Percentiles rank a stretch among this genome's conserved stretches.
Evolutionary conservation across 73 alveolate species (phyloP).

Genomic region (Paramecium caudatum): DNA sequence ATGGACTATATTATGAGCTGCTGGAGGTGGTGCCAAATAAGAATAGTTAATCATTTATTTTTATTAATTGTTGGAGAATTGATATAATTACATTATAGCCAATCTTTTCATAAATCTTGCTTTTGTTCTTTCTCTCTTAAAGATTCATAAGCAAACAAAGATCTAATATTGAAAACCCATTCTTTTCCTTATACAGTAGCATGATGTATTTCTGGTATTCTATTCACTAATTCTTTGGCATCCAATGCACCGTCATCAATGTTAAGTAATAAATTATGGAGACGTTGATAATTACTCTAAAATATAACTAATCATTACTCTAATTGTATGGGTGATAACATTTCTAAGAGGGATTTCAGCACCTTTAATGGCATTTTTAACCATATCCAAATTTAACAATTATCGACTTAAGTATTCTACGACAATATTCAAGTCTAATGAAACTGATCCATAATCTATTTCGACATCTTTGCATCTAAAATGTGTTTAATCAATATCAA

Average conservation of each 20-base stretch:
- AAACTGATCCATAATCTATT: slow-evolving; percentile 40
- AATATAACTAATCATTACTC: background rate
- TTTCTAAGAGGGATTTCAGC: slow-evolving; percentile 64
- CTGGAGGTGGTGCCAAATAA: slow-evolving; percentile 30
- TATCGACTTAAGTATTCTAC: slow-evolving; percentile 40
- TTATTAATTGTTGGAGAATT: no score
- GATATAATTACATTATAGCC: no score
- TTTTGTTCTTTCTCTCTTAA: slow-evolving; percentile 10
- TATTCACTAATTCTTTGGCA: background rate
- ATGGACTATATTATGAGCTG: slow-evolving; percentile 6
- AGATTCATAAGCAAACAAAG: slow-evolving; percentile 14
- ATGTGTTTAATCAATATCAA: background rate
- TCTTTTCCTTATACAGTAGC: background rate
- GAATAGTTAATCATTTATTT: slow-evolving; percentile 13
- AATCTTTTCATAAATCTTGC: slow-evolving; percentile 47
- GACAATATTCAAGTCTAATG: slow-evolving; percentile 15
- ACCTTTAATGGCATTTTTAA: slow-evolving; percentile 8
- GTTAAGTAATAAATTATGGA: background rate
- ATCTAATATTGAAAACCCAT: background rate
- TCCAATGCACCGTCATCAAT: background rate
- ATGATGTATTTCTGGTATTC: slow-evolving; percentile 21
- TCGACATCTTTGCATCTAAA: slow-evolving; percentile 59
- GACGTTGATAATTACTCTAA: slow-evolving; percentile 14
- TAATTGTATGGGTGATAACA: background rate
- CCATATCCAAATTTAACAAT: slow-evolving; percentile 8